Evolutionary conservation across 176 grass and related monocot species (phyloP).

Genomic region (Luzula sylvatica): DNA sequence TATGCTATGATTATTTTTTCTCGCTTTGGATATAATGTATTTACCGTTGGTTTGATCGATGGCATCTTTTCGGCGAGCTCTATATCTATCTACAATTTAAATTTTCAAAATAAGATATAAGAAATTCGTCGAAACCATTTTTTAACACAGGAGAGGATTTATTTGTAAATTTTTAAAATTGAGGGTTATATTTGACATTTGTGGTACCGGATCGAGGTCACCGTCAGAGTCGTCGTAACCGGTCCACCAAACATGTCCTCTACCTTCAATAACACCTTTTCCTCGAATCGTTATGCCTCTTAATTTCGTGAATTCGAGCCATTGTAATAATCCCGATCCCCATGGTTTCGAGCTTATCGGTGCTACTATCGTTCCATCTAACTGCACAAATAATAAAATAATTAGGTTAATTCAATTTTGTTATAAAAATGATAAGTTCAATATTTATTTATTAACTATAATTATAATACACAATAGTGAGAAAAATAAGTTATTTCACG

Average conservation of each 20-base stretch:
- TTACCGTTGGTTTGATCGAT: constrained; percentile 90
- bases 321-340: constrained; percentile 74
- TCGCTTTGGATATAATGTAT: constrained; percentile 10
- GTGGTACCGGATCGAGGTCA: constrained; percentile 50
- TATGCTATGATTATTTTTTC: too few relatives aligned
- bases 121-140: too few relatives aligned
- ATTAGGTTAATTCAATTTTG: too few relatives aligned
- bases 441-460: too few relatives aligned
- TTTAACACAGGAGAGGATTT: background rate
- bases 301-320: constrained; percentile 94
- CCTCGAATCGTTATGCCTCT: constrained; percentile 81
- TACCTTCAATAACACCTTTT: constrained; percentile 70
- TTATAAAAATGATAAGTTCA: too few relatives aligned
- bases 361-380: constrained; percentile 79
- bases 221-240: constrained; percentile 35
- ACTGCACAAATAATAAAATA: constrained; percentile 24
- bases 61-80: constrained; percentile 64
- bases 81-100: constrained; percentile 28
- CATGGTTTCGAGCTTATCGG: constrained; percentile 62
- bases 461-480: background rate
- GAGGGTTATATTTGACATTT: too few relatives aligned
- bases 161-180: constrained; percentile 4
- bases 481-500: background rate
- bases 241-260: constrained; percentile 84
- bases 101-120: too few relatives aligned